Conservation (phyloP, 352 stramenopile genomes). For the Globisporangium perplexum region DNA sequence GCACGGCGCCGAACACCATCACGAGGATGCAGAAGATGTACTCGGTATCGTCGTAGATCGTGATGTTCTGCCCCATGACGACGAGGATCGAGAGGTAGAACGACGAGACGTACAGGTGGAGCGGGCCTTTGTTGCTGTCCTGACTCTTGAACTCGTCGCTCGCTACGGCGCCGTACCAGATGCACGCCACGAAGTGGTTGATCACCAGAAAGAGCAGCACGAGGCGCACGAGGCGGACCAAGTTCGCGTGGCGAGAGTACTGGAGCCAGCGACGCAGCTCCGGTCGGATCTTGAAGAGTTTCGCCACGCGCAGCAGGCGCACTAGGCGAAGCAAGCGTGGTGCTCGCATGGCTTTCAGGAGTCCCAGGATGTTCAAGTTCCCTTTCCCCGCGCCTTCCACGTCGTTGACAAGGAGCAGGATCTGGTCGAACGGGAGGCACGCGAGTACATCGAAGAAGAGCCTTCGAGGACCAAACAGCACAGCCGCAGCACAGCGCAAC, state of each 20-base stretch:
- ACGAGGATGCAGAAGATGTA: constrained; percentile 66
- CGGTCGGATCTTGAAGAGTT: constrained; percentile 65
- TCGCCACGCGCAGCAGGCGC: constrained; percentile 57
- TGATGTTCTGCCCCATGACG: constrained; percentile 77
- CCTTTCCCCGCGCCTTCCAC: constrained; percentile 18
- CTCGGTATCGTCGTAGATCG: constrained; percentile 57
- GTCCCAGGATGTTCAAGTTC: constrained; percentile 57
- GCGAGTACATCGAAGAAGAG: constrained; percentile 75
- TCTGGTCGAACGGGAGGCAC: constrained; percentile 67
- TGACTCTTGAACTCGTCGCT: constrained; percentile 41
- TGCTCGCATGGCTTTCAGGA: constrained; percentile 65
- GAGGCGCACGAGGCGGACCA: constrained; percentile 61
- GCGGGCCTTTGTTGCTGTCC: constrained; percentile 20
- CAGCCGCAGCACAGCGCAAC: background rate
- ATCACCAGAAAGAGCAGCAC: constrained; percentile 63
- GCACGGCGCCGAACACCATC: constrained; percentile 66
- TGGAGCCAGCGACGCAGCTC: constrained; percentile 75
- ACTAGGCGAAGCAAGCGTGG: constrained; percentile 66
- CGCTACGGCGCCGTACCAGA: constrained; percentile 63
- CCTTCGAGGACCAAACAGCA: constrained; percentile 20
- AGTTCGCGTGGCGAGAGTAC: constrained; percentile 76
- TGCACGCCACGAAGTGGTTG: constrained; percentile 77
- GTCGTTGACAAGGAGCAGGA: constrained; percentile 49
- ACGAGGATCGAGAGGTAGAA: constrained; percentile 70
- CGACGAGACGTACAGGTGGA: constrained; percentile 54